Evolutionary conservation across 2,329 filamentous ascomycete species (phyloP), one percentile per base, ranked within the genome.

Genomic region (Dactylellina haptotyla): DNA sequence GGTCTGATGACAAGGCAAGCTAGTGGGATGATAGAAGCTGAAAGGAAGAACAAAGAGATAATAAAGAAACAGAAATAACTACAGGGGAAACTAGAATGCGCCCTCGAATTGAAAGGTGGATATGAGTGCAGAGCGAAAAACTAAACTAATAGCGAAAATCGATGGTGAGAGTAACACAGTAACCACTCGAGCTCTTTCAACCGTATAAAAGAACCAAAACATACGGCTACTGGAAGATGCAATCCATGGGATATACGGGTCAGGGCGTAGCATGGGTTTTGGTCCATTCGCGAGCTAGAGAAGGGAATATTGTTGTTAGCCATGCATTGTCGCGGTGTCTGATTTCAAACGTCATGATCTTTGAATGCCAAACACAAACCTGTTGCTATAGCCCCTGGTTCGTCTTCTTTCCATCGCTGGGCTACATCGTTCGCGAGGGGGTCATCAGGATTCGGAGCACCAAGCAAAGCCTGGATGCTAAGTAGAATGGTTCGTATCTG

Each of bases 401-500:
- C 92, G 79, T 99, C 89, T 79, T 98, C 93, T 84, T 98, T 97
- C 95, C 95, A 99, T 80, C 90, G 89, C 84, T 98, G 96, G 34
- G 95, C 95, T 43, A 99, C 95, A 77, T 99, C 94, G 80, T 97
- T 96, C 54, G 95, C 96, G 43, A 99, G 87, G n/a, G 95, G 96
- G 80, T 99, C 95, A 79, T 99, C 95, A 28, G 96, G 95, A 82
- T 99, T 99, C 12, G 95, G 95, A 4, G 95, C 94, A 46, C 95
- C 95, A 12, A 99, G 88, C 23, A 99, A 87, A 56, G 95, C 95
- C 82, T 99, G 96, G 80, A 99, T 99, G 8, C 94, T 98, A 62
- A 99, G 88, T n/a, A 99, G 88, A 77, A 99, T 99, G 4, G 95
- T 99, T 76, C 95, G 90, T 80, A 99, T 99, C 82, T 99, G 95